Evolutionary conservation across 345 rosid species (phyloP).

Genomic region (Populus davidiana): DNA sequence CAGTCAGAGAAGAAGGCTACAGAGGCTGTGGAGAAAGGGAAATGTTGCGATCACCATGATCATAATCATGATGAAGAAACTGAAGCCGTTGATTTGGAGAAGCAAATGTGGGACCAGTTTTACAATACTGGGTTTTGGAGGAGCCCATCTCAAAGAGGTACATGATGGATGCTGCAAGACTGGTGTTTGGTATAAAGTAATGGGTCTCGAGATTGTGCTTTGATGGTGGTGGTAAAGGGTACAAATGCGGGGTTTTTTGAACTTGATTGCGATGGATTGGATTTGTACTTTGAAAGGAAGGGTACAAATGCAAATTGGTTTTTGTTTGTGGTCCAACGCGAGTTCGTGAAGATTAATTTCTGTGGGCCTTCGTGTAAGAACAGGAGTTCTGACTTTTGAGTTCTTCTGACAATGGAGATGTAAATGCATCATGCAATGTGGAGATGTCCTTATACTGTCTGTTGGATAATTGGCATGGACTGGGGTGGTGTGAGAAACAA

Average conservation of each 20-base stretch:
- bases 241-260: not conserved
- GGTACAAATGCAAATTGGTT: not conserved
- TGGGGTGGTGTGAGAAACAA: too few relatives aligned
- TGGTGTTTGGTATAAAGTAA: not conserved
- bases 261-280: not conserved
- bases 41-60: slow-evolving; percentile 18
- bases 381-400: not conserved
- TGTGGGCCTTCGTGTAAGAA: not conserved
- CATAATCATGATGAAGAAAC: slow-evolving; percentile 20
- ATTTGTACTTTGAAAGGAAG: not conserved
- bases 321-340: not conserved
- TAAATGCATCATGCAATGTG: not conserved
- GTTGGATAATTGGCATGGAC: not conserved
- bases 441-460: not conserved
- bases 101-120: slow-evolving; percentile 65
- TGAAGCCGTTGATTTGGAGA: slow-evolving; percentile 34
- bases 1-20: slow-evolving; percentile 18
- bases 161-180: not conserved
- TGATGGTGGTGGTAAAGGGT: not conserved
- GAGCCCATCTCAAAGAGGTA: slow-evolving; percentile 45
- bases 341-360: not conserved
- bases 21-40: slow-evolving; percentile 34
- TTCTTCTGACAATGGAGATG: not conserved
- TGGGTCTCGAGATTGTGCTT: not conserved
- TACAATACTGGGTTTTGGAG: slow-evolving; percentile 67